Percentiles rank a stretch among this genome's conserved stretches.
Conservation (phyloP, 2,329 filamentous ascomycete genomes). For the Elsinoe perseae region DNA sequence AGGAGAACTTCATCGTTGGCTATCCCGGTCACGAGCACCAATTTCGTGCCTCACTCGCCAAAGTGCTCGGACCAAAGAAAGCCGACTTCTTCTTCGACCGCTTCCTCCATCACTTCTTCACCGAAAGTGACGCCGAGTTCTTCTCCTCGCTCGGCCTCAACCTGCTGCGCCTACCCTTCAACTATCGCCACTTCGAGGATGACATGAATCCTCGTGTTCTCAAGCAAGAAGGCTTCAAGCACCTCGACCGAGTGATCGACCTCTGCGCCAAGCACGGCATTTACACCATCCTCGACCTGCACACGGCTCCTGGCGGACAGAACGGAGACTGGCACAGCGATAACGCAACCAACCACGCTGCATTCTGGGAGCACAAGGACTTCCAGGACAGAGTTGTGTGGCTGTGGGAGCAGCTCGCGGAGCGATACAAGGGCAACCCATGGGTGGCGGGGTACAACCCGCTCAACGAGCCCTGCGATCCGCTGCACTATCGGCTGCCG, state of each 20-base stretch:
- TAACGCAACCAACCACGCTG: constrained; percentile 38
- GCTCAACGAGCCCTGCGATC: constrained; percentile 46
- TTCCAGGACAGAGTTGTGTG: constrained; percentile 44
- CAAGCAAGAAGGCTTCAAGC: constrained; percentile 43
- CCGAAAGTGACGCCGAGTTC: constrained; percentile 50
- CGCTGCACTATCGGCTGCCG: constrained; percentile 39
- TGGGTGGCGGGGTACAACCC: constrained; percentile 48
- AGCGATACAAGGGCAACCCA: constrained; percentile 38
- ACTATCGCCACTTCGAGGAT: constrained; percentile 52
- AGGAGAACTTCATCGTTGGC: constrained; percentile 58
- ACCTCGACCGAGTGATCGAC: constrained; percentile 43
- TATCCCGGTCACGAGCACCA: constrained; percentile 52
- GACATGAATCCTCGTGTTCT: constrained; percentile 42
- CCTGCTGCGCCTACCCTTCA: constrained; percentile 54
- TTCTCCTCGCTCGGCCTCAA: constrained; percentile 50
- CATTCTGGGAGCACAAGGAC: constrained; percentile 46
- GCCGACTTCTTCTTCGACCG: constrained; percentile 54
- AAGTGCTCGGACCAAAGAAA: constrained; percentile 49
- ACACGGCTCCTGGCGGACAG: constrained; percentile 43
- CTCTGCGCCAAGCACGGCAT: constrained; percentile 42
- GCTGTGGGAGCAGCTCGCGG: constrained; percentile 43
- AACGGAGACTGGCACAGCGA: constrained; percentile 47
- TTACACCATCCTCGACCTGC: constrained; percentile 46
- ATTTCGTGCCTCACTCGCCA: constrained; percentile 46
- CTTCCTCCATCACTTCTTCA: constrained; percentile 52